These are phyloP conservation scores for Camptophora hylomeconis DNA, from an alignment of 2,329 filamentous ascomycete species.

Conservation along the genomic window DNA sequence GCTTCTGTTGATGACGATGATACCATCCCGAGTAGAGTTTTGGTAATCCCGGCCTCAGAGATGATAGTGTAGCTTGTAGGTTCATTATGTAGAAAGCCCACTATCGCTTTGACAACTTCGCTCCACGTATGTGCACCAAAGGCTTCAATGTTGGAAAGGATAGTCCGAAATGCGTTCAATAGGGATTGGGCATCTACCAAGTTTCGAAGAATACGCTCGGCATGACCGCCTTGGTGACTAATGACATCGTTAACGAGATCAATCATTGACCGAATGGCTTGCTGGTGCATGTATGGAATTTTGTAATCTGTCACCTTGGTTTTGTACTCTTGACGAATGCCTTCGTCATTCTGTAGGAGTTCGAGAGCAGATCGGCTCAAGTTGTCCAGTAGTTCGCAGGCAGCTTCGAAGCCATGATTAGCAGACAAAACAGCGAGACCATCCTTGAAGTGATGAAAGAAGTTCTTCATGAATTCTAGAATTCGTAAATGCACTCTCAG, in stretches of 20 bases:
- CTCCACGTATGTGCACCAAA: slow-evolving; percentile 96
- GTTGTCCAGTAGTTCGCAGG: slow-evolving; percentile 73
- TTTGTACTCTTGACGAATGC: slow-evolving; percentile 58
- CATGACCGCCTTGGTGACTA: slow-evolving; percentile 66
- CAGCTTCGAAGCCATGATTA: slow-evolving; percentile 74
- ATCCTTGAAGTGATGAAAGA: slow-evolving; percentile 74
- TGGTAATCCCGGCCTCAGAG: slow-evolving; percentile 81
- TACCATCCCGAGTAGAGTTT: slow-evolving; percentile 69
- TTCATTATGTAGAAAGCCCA: slow-evolving; percentile 96
- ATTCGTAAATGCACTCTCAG: slow-evolving; percentile 74
- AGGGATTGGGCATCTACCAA: slow-evolving; percentile 85
- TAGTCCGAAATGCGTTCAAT: slow-evolving; percentile 61
- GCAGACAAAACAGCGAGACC: slow-evolving; percentile 73
- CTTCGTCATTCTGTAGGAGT: slow-evolving; percentile 53
- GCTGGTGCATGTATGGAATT: slow-evolving; percentile 85
- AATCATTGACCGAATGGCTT: slow-evolving; percentile 83
- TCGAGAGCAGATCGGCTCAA: slow-evolving; percentile 60
- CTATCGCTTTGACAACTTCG: slow-evolving; percentile 78
- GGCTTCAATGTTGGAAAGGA: slow-evolving; percentile 64
- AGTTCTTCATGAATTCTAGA: slow-evolving; percentile 73
- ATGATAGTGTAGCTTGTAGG: slow-evolving; percentile 95
- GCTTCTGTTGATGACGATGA: slow-evolving; percentile 10
- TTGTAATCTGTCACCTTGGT: slow-evolving; percentile 83
- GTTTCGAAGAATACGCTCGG: slow-evolving; percentile 81
- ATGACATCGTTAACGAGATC: slow-evolving; percentile 97